Percentiles rank a stretch among this genome's conserved stretches.
Evolutionary conservation across 257 asterid genomes (phyloP).

Genomic region (Voacanga thouarsii): DNA sequence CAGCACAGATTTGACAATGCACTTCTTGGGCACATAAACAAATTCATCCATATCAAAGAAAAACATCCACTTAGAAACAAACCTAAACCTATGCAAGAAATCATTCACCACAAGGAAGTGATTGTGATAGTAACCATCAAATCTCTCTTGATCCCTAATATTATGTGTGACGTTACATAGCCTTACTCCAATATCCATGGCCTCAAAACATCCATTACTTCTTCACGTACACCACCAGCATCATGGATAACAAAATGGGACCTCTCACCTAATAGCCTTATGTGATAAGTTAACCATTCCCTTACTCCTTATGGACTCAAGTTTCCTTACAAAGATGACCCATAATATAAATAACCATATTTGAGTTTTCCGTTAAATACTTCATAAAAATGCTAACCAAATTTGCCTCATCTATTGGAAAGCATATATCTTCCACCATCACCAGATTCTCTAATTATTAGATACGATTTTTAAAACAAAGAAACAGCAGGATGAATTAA

Average conservation of each 20-base stretch:
- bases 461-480: not conserved
- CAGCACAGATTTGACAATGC: slow-evolving; percentile 46
- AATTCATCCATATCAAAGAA: slow-evolving; percentile 88
- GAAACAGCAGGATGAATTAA: not conserved
- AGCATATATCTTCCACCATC: slow-evolving; percentile 69
- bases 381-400: slow-evolving; percentile 47
- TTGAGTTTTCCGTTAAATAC: slow-evolving; percentile 29
- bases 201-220: slow-evolving; percentile 52
- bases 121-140: slow-evolving; percentile 82
- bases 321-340: slow-evolving; percentile 65
- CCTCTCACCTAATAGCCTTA: slow-evolving; percentile 46
- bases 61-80: slow-evolving; percentile 64
- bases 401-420: slow-evolving; percentile 92
- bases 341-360: slow-evolving; percentile 68
- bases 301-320: slow-evolving; percentile 69
- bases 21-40: slow-evolving; percentile 60
- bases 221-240: slow-evolving; percentile 79
- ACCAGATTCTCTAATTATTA: slow-evolving; percentile 65
- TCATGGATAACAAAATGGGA: slow-evolving; percentile 87
- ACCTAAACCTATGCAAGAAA: slow-evolving; percentile 65
- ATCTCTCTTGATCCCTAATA: slow-evolving; percentile 68
- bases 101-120: slow-evolving; percentile 77
- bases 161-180: slow-evolving; percentile 64
- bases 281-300: slow-evolving; percentile 81
- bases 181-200: slow-evolving; percentile 91